phyloP scores from a whole-genome alignment of 805 yeast species.

The Wickerhamomyces mucosus region DNA sequence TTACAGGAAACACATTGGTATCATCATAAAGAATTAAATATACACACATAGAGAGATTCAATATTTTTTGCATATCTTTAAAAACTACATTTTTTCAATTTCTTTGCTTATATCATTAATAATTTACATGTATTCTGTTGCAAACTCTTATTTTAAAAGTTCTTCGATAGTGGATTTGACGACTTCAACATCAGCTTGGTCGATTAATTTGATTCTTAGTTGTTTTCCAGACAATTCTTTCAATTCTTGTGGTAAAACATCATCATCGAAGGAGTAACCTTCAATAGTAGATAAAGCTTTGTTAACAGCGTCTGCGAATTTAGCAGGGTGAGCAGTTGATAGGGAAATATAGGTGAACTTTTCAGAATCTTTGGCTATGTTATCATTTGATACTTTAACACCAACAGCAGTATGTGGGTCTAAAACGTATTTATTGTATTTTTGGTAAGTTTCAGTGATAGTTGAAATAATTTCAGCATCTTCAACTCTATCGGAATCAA shows the following conservation, averaged over 20 bases:
- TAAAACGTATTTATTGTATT: conserved; percentile 59
- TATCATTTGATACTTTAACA: conserved; percentile 63
- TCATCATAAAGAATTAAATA: no score
- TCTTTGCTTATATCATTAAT: no score
- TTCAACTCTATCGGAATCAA: conserved; percentile 72
- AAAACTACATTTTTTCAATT: no score
- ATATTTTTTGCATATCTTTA: no score
- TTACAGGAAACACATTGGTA: background rate
- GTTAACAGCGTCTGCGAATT: conserved; percentile 93
- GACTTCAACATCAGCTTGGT: conserved; percentile 60
- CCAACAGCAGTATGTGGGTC: conserved; percentile 99
- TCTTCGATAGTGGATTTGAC: conserved; percentile 78
- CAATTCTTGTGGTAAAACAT: conserved; percentile 85
- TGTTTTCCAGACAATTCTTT: conserved; percentile 59
- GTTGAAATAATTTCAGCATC: conserved; percentile 74
- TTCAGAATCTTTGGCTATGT: conserved; percentile 35
- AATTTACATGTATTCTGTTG: no score
- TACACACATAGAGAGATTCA: no score
- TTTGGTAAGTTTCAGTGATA: conserved; percentile 60
- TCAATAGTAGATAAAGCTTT: conserved; percentile 55
- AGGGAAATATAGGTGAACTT: conserved; percentile 55
- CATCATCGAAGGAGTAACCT: conserved; percentile 77
- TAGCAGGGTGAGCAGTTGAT: conserved; percentile 98
- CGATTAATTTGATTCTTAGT: conserved; percentile 65
- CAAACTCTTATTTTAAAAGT: conserved; percentile 45